phyloP scores from a whole-genome alignment of 768 basidiomycete species.

The Boletus fagicola region DNA sequence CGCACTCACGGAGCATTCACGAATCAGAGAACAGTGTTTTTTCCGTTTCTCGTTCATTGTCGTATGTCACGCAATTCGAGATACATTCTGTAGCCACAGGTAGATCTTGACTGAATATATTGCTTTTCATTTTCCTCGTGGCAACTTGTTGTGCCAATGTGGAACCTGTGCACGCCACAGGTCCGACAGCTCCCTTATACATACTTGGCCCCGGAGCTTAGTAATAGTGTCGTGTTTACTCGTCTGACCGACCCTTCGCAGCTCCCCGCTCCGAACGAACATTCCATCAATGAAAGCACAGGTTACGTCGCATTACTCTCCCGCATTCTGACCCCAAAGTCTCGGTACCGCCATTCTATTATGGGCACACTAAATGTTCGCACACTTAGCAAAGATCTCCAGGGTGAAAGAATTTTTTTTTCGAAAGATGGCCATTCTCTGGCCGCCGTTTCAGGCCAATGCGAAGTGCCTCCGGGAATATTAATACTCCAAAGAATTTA shows the following conservation, averaged over 20 bases:
- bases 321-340: neutral
- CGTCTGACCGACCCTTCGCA: neutral
- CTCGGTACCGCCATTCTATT: constrained; percentile 5
- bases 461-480: constrained; percentile 3
- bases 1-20: neutral
- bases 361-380: neutral
- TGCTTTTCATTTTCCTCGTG: neutral
- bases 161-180: neutral
- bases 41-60: neutral
- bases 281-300: neutral
- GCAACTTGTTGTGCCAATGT: neutral
- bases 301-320: neutral
- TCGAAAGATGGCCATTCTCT: constrained; percentile 14
- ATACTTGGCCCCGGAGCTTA: constrained; percentile 2
- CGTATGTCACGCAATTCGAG: neutral
- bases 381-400: neutral
- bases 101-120: neutral
- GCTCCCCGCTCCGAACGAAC: neutral
- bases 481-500: constrained; percentile 5
- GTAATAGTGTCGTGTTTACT: neutral
- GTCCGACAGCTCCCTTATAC: constrained; percentile 7
- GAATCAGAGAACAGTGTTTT: neutral
- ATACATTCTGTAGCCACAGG: neutral
- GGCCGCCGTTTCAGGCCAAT: constrained; percentile 16
- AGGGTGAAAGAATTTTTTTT: constrained; percentile 33